phyloP scores from a whole-genome alignment of 257 asterid species.

The Echium plantagineum region DNA sequence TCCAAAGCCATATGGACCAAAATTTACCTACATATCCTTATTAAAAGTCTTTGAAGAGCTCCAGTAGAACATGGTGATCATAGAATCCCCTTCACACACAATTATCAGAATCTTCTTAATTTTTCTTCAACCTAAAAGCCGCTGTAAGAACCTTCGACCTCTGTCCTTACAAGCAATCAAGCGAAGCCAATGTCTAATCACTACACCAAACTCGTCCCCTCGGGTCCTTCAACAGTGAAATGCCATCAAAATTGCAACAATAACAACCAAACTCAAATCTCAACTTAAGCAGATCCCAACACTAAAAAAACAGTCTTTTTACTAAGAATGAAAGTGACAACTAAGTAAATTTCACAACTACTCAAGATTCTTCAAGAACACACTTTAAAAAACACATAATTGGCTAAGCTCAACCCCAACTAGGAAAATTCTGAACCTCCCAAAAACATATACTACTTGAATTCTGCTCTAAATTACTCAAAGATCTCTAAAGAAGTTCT shows the following conservation, averaged over 20 bases:
- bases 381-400: constrained; percentile 14
- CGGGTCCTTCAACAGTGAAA: no score
- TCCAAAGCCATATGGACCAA: constrained; percentile 40
- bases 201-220: no score
- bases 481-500: constrained; percentile 14
- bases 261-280: constrained; percentile 6
- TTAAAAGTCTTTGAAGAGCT: constrained; percentile 12
- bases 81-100: constrained; percentile 10
- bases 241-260: not conserved
- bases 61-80: constrained; percentile 22
- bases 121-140: no score
- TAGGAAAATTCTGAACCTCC: constrained; percentile 1
- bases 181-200: no score
- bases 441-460: not conserved
- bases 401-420: constrained; percentile 11
- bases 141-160: not conserved
- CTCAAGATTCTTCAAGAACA: constrained; percentile 26
- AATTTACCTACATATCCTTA: constrained; percentile 33
- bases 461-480: constrained; percentile 4
- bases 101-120: not conserved
- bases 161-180: constrained; percentile 2
- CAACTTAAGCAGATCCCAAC: constrained; percentile 11
- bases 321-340: constrained; percentile 9
- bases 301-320: constrained; percentile 9
- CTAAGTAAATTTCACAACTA: constrained; percentile 2